Evolutionary conservation across 2,329 filamentous ascomycete species (phyloP).

Genomic region (Zopfia rhizophila): DNA sequence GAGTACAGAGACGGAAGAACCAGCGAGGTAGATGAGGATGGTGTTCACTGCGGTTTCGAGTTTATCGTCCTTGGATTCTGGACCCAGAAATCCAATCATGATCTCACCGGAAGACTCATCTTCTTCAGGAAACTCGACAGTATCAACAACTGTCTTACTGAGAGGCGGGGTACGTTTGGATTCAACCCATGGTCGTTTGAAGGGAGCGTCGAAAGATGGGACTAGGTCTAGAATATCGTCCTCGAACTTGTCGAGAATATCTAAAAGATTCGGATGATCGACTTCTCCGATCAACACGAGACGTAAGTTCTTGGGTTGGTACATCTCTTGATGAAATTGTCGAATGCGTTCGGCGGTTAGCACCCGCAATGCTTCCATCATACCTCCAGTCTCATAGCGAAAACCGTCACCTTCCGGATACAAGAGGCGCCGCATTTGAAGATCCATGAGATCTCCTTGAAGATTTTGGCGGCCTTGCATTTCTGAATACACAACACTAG

Average conservation of each 20-base stretch:
- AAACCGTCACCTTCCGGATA: slow-evolving; percentile 94
- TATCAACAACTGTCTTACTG: slow-evolving; percentile 76
- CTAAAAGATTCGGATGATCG: slow-evolving; percentile 80
- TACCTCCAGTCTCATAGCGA: slow-evolving; percentile 96
- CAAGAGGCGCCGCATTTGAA: slow-evolving; percentile 79
- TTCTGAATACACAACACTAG: slow-evolving; percentile 91
- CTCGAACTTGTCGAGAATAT: slow-evolving; percentile 89
- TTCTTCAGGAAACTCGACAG: slow-evolving; percentile 92
- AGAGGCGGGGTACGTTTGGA: slow-evolving; percentile 81
- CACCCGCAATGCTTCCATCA: slow-evolving; percentile 90
- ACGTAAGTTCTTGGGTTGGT: slow-evolving; percentile 95
- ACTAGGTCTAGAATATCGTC: slow-evolving; percentile 85
- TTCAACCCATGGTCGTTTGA: slow-evolving; percentile 90
- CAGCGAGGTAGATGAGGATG: slow-evolving; percentile 85
- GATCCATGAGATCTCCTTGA: slow-evolving; percentile 85
- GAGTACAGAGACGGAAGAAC: slow-evolving; percentile 90
- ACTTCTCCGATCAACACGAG: slow-evolving; percentile 92
- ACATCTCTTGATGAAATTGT: slow-evolving; percentile 96
- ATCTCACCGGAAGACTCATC: slow-evolving; percentile 95
- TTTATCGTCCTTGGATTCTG: slow-evolving; percentile 75
- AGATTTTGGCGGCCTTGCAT: slow-evolving; percentile 97
- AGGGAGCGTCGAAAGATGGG: slow-evolving; percentile 77
- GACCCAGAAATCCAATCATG: slow-evolving; percentile 86
- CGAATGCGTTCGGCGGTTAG: slow-evolving; percentile 90
- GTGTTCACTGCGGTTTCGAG: slow-evolving; percentile 78